These are phyloP conservation scores for Grosmannia huntii DNA, from an alignment of 2,329 filamentous ascomycete genomes.

Conservation along the genomic window DNA sequence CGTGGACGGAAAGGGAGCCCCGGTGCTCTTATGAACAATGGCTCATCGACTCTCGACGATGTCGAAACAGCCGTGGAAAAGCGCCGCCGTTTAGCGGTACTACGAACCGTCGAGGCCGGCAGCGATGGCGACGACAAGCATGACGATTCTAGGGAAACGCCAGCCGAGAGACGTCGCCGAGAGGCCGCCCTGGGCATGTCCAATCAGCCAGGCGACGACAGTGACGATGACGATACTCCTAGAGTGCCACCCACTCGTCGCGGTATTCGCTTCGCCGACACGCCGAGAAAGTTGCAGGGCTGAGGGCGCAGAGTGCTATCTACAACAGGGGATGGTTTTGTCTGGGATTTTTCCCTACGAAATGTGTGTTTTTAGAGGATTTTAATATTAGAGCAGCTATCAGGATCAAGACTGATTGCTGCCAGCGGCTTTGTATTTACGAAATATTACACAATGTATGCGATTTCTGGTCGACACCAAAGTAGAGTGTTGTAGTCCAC, in stretches of 20 bases:
- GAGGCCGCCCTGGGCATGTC: constrained; percentile 59
- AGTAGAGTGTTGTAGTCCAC: background rate
- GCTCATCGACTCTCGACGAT: background rate
- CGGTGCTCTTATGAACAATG: background rate
- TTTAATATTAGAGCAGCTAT: background rate
- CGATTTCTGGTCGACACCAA: background rate
- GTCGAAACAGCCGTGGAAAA: constrained; percentile 58
- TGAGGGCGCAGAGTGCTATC: background rate
- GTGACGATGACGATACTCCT: constrained; percentile 45
- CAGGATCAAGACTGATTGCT: background rate
- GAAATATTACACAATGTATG: background rate
- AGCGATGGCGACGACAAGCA: constrained; percentile 22
- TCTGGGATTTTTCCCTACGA: background rate
- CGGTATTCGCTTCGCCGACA: constrained; percentile 50
- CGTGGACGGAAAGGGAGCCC: background rate
- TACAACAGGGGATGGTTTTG: background rate
- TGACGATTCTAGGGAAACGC: constrained; percentile 46
- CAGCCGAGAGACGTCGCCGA: constrained; percentile 59
- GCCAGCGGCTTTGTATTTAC: background rate
- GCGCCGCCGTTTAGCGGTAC: constrained; percentile 46
- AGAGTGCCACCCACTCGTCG: constrained; percentile 37
- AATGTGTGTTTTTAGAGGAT: background rate
- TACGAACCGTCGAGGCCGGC: constrained; percentile 29
- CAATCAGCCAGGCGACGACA: constrained; percentile 28
- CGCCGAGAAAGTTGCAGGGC: constrained; percentile 12